phyloP scores from a whole-genome alignment of 2,329 filamentous ascomycete species.

The Phyllosticta ampelicida region DNA sequence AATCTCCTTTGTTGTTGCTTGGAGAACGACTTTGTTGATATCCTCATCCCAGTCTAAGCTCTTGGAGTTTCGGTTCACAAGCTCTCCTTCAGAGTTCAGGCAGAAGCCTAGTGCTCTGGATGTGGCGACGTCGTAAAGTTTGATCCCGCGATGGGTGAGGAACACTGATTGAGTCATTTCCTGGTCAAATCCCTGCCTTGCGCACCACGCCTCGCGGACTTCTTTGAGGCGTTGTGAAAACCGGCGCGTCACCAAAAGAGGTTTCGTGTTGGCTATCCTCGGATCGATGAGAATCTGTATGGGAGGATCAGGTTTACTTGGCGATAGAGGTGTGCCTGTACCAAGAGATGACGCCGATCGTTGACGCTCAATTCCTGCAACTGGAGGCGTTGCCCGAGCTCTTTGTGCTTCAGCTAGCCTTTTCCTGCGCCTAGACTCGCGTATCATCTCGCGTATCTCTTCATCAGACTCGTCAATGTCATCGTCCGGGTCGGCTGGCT shows the following conservation, averaged over 20 bases:
- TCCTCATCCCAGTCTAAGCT: conserved; percentile 42
- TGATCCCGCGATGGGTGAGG: conserved; percentile 66
- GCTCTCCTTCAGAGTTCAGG: conserved; percentile 30
- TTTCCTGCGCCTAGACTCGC: conserved; percentile 11
- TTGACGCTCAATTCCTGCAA: neutral
- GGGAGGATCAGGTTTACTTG: conserved; percentile 33
- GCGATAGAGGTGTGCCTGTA: conserved; percentile 9
- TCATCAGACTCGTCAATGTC: conserved; percentile 24
- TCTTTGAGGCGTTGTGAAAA: conserved; percentile 57
- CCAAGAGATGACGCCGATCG: neutral
- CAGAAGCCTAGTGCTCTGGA: conserved; percentile 54
- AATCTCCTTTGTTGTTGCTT: conserved; percentile 62
- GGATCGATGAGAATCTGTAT: conserved; percentile 61
- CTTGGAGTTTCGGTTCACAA: conserved; percentile 19
- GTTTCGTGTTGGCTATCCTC: conserved; percentile 47
- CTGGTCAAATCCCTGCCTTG: conserved; percentile 44
- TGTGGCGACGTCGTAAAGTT: conserved; percentile 66
- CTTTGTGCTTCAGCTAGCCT: neutral
- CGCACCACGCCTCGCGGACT: conserved; percentile 60
- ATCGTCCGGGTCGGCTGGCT: conserved; percentile 14
- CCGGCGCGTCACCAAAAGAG: conserved; percentile 54
- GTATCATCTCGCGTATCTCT: conserved; percentile 18
- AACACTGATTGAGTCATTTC: conserved; percentile 49
- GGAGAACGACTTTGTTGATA: conserved; percentile 55
- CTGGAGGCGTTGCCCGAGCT: neutral